Evolutionary conservation across 1,284 basidiomycete genomes (phyloP).

Genomic region (Puccinia brachypodii): DNA sequence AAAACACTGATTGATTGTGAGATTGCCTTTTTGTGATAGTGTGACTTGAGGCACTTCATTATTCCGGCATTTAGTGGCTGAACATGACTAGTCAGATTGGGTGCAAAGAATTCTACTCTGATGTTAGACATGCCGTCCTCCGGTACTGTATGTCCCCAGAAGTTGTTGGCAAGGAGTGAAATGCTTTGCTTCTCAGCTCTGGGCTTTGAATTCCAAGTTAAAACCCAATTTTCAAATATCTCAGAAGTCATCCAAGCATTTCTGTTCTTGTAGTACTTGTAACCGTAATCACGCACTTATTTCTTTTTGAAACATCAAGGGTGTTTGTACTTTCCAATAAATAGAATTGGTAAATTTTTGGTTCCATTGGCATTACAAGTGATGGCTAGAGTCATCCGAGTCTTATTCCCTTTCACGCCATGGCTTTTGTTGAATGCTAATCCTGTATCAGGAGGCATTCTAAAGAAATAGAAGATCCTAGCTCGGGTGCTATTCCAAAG

Average conservation of each 20-base stretch:
- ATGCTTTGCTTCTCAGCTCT: not conserved
- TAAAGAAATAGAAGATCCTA: not conserved
- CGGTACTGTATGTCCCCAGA: not conserved
- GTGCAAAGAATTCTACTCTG: not conserved
- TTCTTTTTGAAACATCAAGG: not conserved
- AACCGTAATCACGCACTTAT: not conserved
- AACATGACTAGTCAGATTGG: constrained; percentile 13
- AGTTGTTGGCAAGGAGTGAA: constrained; percentile 5
- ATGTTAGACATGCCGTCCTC: not conserved
- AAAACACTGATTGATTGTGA: not conserved
- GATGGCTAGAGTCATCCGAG: not conserved
- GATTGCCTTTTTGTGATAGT: not conserved
- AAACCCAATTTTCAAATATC: constrained; percentile 34
- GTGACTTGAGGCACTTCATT: not conserved
- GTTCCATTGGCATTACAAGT: constrained; percentile 15
- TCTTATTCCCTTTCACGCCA: constrained; percentile 9
- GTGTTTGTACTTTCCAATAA: constrained; percentile 11
- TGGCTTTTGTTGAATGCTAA: not conserved
- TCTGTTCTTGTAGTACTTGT: constrained; percentile 12
- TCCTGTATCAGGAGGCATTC: constrained; percentile 38
- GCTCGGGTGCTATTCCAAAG: too few species aligned
- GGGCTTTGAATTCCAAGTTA: not conserved
- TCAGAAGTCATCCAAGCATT: not conserved
- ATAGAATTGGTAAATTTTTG: not conserved
- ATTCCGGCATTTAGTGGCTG: constrained; percentile 23